These are phyloP conservation scores for Aspergillus coremiiformis DNA, from an alignment of 495 filamentous ascomycete genomes.

Conservation along the genomic window DNA sequence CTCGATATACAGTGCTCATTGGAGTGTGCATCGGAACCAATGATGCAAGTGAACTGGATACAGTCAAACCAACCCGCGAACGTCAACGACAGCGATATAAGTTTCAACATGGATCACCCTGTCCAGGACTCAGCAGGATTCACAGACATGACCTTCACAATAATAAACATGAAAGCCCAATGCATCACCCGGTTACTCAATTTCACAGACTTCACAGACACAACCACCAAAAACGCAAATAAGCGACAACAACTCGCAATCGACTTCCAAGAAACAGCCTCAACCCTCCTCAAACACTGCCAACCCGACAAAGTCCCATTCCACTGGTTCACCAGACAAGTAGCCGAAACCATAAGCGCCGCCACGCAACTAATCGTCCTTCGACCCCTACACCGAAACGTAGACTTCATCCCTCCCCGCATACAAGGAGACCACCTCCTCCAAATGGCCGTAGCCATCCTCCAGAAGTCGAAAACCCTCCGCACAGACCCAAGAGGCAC, in stretches of 20 bases:
- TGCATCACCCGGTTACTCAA: conserved; percentile 22
- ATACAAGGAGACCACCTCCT: conserved; percentile 23
- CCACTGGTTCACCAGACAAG: conserved; percentile 23
- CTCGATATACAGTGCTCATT: conserved; percentile 30
- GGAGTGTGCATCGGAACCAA: conserved; percentile 32
- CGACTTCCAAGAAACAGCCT: conserved; percentile 22
- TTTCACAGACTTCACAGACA: conserved; percentile 23
- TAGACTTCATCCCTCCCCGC: conserved; percentile 20
- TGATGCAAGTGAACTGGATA: conserved; percentile 31
- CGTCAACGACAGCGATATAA: conserved; percentile 29
- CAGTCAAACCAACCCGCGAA: conserved; percentile 23
- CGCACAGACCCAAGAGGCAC: conserved; percentile 17
- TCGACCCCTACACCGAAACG: conserved; percentile 23
- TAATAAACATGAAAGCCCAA: conserved; percentile 21
- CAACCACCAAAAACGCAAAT: conserved; percentile 15
- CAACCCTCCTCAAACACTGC: conserved; percentile 18
- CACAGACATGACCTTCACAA: conserved; percentile 29
- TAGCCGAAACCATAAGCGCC: conserved; percentile 18
- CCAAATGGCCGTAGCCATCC: conserved; percentile 24
- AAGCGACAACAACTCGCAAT: conserved; percentile 23
- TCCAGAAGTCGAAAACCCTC: conserved; percentile 17
- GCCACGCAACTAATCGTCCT: conserved; percentile 29
- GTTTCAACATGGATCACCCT: conserved; percentile 20
- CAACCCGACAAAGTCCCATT: conserved; percentile 20
- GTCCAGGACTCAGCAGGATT: conserved; percentile 16